Percentiles rank a stretch among this genome's conserved stretches.
These are phyloP conservation scores for Cryptococcus sp. DNA, from an alignment of 1,284 basidiomycete species.

Conservation along the genomic window DNA sequence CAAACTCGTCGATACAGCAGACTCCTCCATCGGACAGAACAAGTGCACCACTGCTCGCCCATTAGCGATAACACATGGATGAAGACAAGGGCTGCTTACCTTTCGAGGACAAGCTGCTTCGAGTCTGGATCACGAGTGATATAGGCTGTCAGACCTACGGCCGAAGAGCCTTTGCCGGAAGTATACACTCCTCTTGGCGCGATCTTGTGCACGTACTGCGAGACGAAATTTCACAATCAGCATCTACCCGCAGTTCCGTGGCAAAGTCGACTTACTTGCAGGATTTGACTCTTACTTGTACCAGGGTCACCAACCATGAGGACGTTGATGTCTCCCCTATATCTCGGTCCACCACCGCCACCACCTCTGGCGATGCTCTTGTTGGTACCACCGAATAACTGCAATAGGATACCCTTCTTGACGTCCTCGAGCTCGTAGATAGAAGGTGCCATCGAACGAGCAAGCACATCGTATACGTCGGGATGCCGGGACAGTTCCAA, in stretches of 20 bases:
- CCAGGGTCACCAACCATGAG: constrained; percentile 96
- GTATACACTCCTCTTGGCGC: constrained; percentile 96
- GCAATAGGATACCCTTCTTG: constrained; percentile 94
- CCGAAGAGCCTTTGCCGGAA: constrained; percentile 95
- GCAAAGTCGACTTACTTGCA: constrained; percentile 64
- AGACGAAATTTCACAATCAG: background rate
- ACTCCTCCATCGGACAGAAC: constrained; percentile 97
- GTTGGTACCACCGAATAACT: constrained; percentile 96
- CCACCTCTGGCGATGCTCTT: constrained; percentile 91
- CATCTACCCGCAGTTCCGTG: background rate
- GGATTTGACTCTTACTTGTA: constrained; percentile 93
- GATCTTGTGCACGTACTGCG: constrained; percentile 96
- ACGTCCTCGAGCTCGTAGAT: constrained; percentile 99
- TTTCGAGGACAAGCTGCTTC: constrained; percentile 95
- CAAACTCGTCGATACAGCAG: constrained; percentile 99
- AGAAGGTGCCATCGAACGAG: constrained; percentile 84
- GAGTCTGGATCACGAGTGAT: constrained; percentile 97
- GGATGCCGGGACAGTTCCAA: constrained; percentile 69
- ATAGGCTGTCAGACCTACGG: constrained; percentile 97
- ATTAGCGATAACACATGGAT: too few species aligned
- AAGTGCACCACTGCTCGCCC: constrained; percentile 74
- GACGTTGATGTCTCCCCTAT: constrained; percentile 97
- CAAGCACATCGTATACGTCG: constrained; percentile 85
- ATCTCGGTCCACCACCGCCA: constrained; percentile 91
- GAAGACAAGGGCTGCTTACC: constrained; percentile 56